phyloP scores from a whole-genome alignment of 1,139 yeast genomes.

The Blastobotrys arbuscula region DNA sequence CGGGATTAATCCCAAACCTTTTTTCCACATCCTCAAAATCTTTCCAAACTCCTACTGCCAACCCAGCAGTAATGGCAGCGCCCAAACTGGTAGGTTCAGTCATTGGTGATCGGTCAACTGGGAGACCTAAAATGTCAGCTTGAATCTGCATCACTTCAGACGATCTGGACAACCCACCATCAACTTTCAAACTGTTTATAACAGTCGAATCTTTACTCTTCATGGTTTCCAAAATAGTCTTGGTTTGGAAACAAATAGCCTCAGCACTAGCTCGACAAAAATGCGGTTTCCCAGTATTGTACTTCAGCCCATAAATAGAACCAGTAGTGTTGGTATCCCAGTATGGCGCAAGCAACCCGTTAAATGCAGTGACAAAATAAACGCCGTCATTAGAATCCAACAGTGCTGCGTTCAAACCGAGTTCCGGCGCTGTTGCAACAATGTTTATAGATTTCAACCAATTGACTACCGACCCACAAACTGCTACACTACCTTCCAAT shows the following conservation, averaged over 20 bases:
- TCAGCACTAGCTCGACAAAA: constrained; percentile 92
- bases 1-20: not conserved
- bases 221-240: constrained; percentile 90
- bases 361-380: constrained; percentile 90
- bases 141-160: constrained; percentile 92
- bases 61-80: constrained; percentile 93
- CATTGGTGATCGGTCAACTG: constrained; percentile 73
- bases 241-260: constrained; percentile 91
- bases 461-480: constrained; percentile 91
- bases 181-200: constrained; percentile 54
- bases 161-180: constrained; percentile 94
- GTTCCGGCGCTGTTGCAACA: constrained; percentile 75
- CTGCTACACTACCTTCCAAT: constrained; percentile 92
- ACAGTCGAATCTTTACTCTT: constrained; percentile 57
- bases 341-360: constrained; percentile 92
- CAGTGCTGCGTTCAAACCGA: constrained; percentile 83
- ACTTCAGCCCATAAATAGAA: constrained; percentile 87
- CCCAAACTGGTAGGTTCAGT: constrained; percentile 94
- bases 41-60: constrained; percentile 52
- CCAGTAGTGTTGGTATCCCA: constrained; percentile 96
- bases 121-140: constrained; percentile 82
- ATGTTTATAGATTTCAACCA: constrained; percentile 89
- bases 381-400: constrained; percentile 86
- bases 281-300: constrained; percentile 79
- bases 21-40: constrained; percentile 6